A percentile compares a stretch with the other conserved stretches of the same genome.
phyloP scores from a whole-genome alignment of 129 eudicot species.

The Artemisia annua region DNA sequence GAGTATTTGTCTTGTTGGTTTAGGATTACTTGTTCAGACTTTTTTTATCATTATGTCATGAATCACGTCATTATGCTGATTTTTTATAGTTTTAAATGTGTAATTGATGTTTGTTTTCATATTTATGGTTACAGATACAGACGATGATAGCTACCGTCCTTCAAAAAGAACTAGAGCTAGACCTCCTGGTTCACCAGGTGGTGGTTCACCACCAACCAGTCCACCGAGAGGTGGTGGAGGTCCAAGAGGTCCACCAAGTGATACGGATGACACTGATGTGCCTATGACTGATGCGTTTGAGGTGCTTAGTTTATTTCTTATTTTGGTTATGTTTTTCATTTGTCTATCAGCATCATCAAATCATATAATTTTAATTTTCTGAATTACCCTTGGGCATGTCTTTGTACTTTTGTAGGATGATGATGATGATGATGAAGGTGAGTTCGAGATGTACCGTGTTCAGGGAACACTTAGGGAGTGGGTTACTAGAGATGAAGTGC shows the following conservation, averaged over 20 bases:
- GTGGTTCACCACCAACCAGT: not conserved
- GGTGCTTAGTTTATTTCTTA: conserved; percentile 37
- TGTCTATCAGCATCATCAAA: not conserved
- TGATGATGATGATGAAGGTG: conserved; percentile 83
- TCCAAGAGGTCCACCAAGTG: conserved; percentile 58
- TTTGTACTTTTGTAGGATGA: conserved; percentile 40
- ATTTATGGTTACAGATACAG: conserved; percentile 63
- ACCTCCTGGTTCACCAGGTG: conserved; percentile 39
- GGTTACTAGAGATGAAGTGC: conserved; percentile 99
- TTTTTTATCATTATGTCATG: too few species aligned
- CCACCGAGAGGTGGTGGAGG: conserved; percentile 42
- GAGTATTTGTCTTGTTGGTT: not conserved
- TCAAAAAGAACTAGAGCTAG: conserved; percentile 81
- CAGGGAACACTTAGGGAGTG: conserved; percentile 98
- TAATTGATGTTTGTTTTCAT: conserved; percentile 19
- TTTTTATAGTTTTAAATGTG: not conserved
- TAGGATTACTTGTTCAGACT: not conserved
- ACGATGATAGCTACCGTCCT: conserved; percentile 83
- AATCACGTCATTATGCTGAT: too few species aligned
- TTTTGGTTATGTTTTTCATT: conserved; percentile 8
- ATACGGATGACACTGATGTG: conserved; percentile 36
- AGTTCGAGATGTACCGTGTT: conserved; percentile 89
- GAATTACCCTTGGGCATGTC: not conserved
- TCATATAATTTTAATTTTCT: conserved; percentile 9
- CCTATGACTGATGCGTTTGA: conserved; percentile 82